These are phyloP conservation scores for Amylostereum areolatum DNA, from an alignment of 1,284 basidiomycete species.

Conservation along the genomic window DNA sequence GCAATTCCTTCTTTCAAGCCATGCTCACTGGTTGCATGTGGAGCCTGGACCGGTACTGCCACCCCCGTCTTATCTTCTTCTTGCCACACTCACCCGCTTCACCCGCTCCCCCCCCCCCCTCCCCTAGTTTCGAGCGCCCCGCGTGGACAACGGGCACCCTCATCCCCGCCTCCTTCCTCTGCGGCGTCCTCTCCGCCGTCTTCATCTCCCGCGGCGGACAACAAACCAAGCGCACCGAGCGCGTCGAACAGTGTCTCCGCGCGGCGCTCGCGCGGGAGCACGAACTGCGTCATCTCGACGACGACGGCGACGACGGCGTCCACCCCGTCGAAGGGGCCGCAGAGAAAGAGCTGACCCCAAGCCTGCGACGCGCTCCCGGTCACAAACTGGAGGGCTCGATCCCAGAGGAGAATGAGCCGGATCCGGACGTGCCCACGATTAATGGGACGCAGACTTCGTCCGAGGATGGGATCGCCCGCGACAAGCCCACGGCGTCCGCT, in stretches of 20 bases:
- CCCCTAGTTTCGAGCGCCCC: conserved; percentile 49
- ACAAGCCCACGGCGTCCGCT: too few species aligned
- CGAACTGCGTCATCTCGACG: background rate
- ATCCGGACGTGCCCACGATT: too few species aligned
- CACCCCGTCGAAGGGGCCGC: background rate
- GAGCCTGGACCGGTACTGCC: conserved; percentile 59
- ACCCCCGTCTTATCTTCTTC: background rate
- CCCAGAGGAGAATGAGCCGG: too few species aligned
- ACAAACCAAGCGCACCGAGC: conserved; percentile 71
- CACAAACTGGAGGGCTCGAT: too few species aligned
- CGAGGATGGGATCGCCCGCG: too few species aligned
- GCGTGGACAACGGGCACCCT: conserved; percentile 67
- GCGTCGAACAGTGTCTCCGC: conserved; percentile 67
- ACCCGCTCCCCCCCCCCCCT: background rate
- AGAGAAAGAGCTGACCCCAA: background rate
- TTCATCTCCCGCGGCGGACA: conserved; percentile 77
- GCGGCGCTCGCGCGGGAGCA: conserved; percentile 47
- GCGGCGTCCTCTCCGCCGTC: conserved; percentile 75
- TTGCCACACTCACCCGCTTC: background rate
- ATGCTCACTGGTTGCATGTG: conserved; percentile 82
- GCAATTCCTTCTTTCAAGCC: conserved; percentile 79
- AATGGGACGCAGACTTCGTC: too few species aligned
- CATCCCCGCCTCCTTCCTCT: conserved; percentile 73
- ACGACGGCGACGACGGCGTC: background rate
- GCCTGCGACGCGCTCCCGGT: too few species aligned